These are phyloP conservation scores for Herpomyces periplanetae DNA, from an alignment of 2,329 filamentous ascomycete species.

Conservation along the genomic window DNA sequence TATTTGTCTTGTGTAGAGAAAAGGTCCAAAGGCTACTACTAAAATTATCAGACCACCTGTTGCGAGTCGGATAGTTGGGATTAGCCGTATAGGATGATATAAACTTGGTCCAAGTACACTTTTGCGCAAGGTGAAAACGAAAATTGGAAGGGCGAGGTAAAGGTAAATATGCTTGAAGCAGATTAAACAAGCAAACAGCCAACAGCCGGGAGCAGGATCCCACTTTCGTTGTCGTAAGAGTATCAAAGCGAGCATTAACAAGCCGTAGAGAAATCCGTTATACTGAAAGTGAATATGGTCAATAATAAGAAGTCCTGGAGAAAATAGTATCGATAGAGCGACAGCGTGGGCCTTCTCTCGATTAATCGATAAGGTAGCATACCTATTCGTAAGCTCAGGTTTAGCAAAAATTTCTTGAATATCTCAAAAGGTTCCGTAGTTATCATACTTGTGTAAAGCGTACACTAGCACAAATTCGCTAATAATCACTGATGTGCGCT, in stretches of 20 bases:
- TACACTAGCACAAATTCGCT: constrained; percentile 52
- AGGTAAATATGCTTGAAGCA: constrained; percentile 97
- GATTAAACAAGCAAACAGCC: constrained; percentile 44
- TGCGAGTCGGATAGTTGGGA: constrained; percentile 51
- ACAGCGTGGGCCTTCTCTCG: constrained; percentile 45
- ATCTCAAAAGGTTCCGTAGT: constrained; percentile 1
- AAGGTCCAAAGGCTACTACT: constrained; percentile 53
- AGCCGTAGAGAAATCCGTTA: constrained; percentile 78
- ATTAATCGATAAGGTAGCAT: constrained; percentile 20
- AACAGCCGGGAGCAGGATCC: constrained; percentile 32
- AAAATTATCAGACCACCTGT: constrained; percentile 28
- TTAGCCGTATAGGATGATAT: constrained; percentile 29
- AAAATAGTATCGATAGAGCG: constrained; percentile 57
- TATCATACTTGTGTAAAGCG: constrained; percentile 27
- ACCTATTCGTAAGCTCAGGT: constrained; percentile 18
- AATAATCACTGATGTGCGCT: constrained; percentile 46
- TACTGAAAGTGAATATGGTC: constrained; percentile 98
- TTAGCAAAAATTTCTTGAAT: constrained; percentile 4
- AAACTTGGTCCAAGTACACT: constrained; percentile 53
- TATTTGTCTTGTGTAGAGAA: constrained; percentile 39
- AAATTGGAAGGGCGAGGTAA: constrained; percentile 79
- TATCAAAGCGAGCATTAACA: constrained; percentile 52
- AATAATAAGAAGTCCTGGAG: constrained; percentile 72
- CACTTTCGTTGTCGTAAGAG: constrained; percentile 34
- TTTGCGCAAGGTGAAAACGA: constrained; percentile 51